phyloP scores from a whole-genome alignment of 2,329 filamentous ascomycete species.

The Alternaria metachromatica region DNA sequence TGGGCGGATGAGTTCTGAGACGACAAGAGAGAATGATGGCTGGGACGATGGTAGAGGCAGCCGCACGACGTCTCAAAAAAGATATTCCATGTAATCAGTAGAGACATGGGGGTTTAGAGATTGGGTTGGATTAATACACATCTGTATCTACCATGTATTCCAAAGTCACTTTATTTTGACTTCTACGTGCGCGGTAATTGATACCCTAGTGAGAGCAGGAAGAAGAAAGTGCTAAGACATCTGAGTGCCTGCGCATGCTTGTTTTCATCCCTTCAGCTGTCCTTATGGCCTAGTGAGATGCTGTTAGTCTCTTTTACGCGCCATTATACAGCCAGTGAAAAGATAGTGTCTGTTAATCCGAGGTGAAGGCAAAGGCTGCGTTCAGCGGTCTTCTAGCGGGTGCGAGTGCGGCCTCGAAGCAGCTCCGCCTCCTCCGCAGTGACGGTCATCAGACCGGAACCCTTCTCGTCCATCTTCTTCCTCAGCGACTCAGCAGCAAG shows the following conservation, averaged over 20 bases:
- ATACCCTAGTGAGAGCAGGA: not conserved
- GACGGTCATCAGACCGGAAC: conserved; percentile 9
- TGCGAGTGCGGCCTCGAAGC: conserved; percentile 3
- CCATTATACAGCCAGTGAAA: not conserved
- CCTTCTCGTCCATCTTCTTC: conserved; percentile 10
- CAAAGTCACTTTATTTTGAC: not conserved
- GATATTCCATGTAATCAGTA: not conserved
- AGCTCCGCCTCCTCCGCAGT: conserved; percentile 10
- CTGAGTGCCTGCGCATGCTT: not conserved
- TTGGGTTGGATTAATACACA: not conserved
- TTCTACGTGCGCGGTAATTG: not conserved
- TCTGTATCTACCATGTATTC: not conserved
- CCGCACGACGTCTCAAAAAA: not conserved
- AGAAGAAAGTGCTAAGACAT: not conserved
- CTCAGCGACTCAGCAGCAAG: not conserved
- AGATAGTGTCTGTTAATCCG: not conserved
- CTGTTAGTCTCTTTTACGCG: not conserved
- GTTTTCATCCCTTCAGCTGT: not conserved
- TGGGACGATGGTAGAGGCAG: not conserved
- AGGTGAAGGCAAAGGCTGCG: not conserved
- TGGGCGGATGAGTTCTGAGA: not conserved
- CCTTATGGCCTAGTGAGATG: not conserved
- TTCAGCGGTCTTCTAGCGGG: not conserved
- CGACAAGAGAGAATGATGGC: not conserved
- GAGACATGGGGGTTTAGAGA: not conserved